Conservation (phyloP, 306 rosid species). For the Gynostemma pentaphyllum region DNA sequence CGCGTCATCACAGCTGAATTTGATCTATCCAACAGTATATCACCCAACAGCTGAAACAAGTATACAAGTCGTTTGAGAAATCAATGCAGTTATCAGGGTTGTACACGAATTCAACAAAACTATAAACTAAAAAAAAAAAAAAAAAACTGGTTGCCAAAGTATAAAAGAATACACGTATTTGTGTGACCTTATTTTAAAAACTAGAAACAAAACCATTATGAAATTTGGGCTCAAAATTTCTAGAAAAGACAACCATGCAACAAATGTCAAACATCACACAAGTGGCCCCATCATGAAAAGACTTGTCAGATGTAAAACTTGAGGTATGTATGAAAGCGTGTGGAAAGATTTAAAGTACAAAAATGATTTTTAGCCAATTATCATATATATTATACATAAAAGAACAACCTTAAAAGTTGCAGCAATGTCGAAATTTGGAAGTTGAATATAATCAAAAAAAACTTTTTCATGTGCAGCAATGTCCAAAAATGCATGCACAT, state of each 20-base stretch:
- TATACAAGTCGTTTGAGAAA: neutral
- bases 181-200: too few relatives aligned
- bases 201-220: too few relatives aligned
- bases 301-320: too few relatives aligned
- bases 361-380: neutral
- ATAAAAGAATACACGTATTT: too few relatives aligned
- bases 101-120: neutral
- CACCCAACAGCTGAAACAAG: conserved; percentile 77
- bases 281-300: too few relatives aligned
- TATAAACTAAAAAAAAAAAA: neutral
- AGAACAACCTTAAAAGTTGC: conserved; percentile 86
- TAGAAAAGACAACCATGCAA: too few relatives aligned
- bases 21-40: conserved; percentile 85
- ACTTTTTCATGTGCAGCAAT: conserved; percentile 75
- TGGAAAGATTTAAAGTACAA: neutral
- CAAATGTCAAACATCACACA: too few relatives aligned
- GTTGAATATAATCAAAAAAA: conserved; percentile 88
- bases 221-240: too few relatives aligned
- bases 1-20: conserved; percentile 94
- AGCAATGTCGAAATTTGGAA: conserved; percentile 93
- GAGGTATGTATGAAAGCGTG: neutral
- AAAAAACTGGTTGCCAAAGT: too few relatives aligned
- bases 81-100: neutral
- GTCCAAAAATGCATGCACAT: conserved; percentile 71
- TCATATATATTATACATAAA: neutral